Percentiles rank a stretch among this genome's conserved stretches.
phyloP scores from a whole-genome alignment of 2,329 filamentous ascomycete genomes.

The Colletotrichum sp. region DNA sequence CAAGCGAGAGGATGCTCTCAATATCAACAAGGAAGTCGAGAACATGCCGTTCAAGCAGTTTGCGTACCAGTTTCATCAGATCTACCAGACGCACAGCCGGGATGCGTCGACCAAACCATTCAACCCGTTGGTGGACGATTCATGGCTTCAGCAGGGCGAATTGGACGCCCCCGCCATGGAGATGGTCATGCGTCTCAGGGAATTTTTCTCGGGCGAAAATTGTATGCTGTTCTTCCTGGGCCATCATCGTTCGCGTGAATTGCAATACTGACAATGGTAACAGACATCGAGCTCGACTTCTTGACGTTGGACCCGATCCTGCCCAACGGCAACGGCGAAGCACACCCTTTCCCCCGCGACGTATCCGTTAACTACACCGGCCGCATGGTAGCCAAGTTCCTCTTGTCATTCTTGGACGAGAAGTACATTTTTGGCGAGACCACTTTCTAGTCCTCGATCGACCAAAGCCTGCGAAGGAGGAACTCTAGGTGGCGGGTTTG shows the following conservation, averaged over 20 bases:
- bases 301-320: conserved; percentile 52
- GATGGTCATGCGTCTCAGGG: conserved; percentile 50
- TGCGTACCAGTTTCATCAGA: conserved; percentile 64
- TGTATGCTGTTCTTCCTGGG: conserved; percentile 40
- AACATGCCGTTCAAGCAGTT: conserved; percentile 67
- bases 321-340: conserved; percentile 40
- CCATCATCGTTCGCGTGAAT: neutral
- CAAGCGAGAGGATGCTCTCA: conserved; percentile 48
- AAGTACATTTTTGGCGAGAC: conserved; percentile 47
- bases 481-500: neutral
- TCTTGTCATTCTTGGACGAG: conserved; percentile 60
- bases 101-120: conserved; percentile 56
- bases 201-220: conserved; percentile 46
- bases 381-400: conserved; percentile 56
- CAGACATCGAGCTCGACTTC: conserved; percentile 47
- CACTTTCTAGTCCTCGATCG: neutral
- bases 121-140: conserved; percentile 58
- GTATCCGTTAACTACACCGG: conserved; percentile 57
- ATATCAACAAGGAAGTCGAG: conserved; percentile 56
- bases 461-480: neutral
- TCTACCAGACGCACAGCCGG: conserved; percentile 61
- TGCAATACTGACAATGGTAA: neutral
- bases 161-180: conserved; percentile 51
- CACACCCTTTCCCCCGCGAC: conserved; percentile 52
- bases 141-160: conserved; percentile 45